Percentiles rank a stretch among this genome's conserved stretches.
Evolutionary conservation across 331 rosid species (phyloP).

Genomic region (Phaseolus coccineus): DNA sequence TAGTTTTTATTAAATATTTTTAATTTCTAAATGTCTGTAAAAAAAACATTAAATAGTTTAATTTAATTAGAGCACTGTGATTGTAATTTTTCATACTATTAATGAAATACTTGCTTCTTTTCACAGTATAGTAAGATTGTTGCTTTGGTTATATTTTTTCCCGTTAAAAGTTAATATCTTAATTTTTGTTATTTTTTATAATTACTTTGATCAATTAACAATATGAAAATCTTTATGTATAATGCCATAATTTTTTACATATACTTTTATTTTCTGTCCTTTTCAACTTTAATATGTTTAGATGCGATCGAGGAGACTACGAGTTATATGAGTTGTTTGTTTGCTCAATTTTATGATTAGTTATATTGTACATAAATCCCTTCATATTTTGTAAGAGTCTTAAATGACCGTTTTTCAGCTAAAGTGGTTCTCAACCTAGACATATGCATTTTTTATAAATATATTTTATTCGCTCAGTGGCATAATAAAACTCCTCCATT

Average conservation of each 20-base stretch:
- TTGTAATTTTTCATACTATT: too few species aligned
- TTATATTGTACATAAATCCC: slow-evolving; percentile 23
- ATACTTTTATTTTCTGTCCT: not conserved
- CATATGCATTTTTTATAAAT: not conserved
- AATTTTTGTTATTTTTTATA: too few species aligned
- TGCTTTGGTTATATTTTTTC: too few species aligned
- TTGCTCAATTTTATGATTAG: not conserved
- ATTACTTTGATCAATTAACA: too few species aligned
- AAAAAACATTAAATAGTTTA: not conserved
- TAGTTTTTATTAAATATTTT: not conserved
- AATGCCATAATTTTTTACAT: not conserved
- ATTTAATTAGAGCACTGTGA: too few species aligned
- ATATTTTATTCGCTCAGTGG: not conserved
- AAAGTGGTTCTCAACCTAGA: slow-evolving; percentile 14
- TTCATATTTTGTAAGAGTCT: slow-evolving; percentile 55
- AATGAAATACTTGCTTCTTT: too few species aligned
- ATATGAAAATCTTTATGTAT: not conserved
- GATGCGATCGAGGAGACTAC: not conserved
- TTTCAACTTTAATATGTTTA: not conserved
- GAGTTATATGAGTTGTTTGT: slow-evolving; percentile 31
- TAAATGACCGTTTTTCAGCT: slow-evolving; percentile 35
- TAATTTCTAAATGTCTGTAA: not conserved
- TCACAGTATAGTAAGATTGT: too few species aligned
- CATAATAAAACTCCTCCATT: not conserved
- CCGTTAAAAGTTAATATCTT: too few species aligned